A percentile compares a stretch with the other conserved stretches of the same genome.
These are phyloP conservation scores for Zelopaecilomyces penicillatus DNA, from an alignment of 2,329 filamentous ascomycete species.

Conservation along the genomic window DNA sequence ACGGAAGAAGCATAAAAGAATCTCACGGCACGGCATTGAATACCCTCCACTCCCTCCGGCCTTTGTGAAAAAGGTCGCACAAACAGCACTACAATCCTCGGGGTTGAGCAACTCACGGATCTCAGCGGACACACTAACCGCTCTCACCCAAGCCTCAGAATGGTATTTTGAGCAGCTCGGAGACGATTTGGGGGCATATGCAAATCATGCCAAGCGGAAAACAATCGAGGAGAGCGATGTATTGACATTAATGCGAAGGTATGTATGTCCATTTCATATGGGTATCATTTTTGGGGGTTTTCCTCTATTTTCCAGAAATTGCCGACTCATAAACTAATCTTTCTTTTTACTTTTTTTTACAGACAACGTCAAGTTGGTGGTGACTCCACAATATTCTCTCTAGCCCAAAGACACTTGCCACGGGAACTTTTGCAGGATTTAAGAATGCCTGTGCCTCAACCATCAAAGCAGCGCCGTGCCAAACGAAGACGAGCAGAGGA, in stretches of 20 bases:
- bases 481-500: slow-evolving; percentile 21
- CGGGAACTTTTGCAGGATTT: slow-evolving; percentile 76
- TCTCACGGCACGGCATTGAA: slow-evolving; percentile 64
- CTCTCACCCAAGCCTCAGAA: slow-evolving; percentile 72
- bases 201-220: slow-evolving; percentile 72
- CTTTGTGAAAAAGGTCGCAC: slow-evolving; percentile 66
- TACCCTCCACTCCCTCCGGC: slow-evolving; percentile 66
- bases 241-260: slow-evolving; percentile 76
- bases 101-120: slow-evolving; percentile 60
- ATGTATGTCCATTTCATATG: slow-evolving; percentile 24
- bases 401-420: slow-evolving; percentile 76
- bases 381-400: slow-evolving; percentile 68
- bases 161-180: slow-evolving; percentile 89
- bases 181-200: slow-evolving; percentile 71
- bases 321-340: slow-evolving; percentile 19
- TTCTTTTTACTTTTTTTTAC: slow-evolving; percentile 15
- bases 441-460: slow-evolving; percentile 56
- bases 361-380: slow-evolving; percentile 71
- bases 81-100: slow-evolving; percentile 60
- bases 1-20: slow-evolving; percentile 30
- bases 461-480: slow-evolving; percentile 37
- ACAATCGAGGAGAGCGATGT: slow-evolving; percentile 82
- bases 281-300: slow-evolving; percentile 11
- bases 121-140: slow-evolving; percentile 62
- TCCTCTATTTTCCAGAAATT: slow-evolving; percentile 14